Conservation (phyloP, 768 basidiomycete genomes). For the Mycena maculata region DNA sequence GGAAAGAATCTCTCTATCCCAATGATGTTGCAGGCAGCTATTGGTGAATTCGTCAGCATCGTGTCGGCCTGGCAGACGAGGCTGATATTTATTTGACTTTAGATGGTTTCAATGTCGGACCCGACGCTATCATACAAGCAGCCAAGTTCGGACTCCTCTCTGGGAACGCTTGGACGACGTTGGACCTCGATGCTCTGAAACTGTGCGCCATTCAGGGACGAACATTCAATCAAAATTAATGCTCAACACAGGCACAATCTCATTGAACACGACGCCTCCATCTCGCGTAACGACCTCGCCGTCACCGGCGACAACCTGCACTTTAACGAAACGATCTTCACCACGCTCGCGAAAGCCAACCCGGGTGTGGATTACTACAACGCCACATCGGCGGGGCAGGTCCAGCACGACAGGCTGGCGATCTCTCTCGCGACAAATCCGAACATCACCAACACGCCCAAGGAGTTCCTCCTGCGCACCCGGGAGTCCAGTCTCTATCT, state of each 20-base stretch:
- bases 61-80: too few relatives aligned
- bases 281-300: constrained; percentile 27
- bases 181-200: constrained; percentile 30
- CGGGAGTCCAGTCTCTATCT: constrained; percentile 16
- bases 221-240: background rate
- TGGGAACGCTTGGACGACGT: background rate
- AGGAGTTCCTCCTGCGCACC: constrained; percentile 21
- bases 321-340: constrained; percentile 31
- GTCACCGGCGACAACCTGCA: constrained; percentile 24
- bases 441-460: constrained; percentile 24
- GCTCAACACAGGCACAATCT: constrained; percentile 18
- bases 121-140: constrained; percentile 5
- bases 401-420: constrained; percentile 12
- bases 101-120: constrained; percentile 14
- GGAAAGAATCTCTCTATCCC: constrained; percentile 24
- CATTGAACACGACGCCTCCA: constrained; percentile 31
- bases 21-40: constrained; percentile 7
- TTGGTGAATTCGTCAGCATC: background rate
- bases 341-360: constrained; percentile 27
- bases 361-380: constrained; percentile 27
- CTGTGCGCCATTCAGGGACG: too few relatives aligned
- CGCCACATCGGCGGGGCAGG: constrained; percentile 20
- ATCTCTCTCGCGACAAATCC: constrained; percentile 13
- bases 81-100: background rate
- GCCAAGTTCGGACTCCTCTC: constrained; percentile 19